A percentile compares a stretch with the other conserved stretches of the same genome.
Conservation (phyloP, 768 basidiomycete genomes). For the Sarcodon aspratus region DNA sequence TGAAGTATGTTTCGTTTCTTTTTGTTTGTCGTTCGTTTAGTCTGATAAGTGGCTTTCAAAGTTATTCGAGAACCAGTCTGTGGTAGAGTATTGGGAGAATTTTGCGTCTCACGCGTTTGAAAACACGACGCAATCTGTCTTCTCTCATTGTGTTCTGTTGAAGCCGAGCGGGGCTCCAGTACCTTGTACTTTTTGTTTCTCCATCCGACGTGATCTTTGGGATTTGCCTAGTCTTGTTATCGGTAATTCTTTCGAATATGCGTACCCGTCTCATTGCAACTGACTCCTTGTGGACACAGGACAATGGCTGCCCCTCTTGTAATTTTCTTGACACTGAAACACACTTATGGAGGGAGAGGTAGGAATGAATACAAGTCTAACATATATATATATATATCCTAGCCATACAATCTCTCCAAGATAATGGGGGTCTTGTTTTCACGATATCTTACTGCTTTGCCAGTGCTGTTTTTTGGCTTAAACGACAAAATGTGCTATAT, state of each 20-base stretch:
- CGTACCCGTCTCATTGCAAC: neutral
- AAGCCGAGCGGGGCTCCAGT: conserved; percentile 79
- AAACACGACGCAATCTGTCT: conserved; percentile 92
- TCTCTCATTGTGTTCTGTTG: conserved; percentile 82
- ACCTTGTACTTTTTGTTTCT: conserved; percentile 91
- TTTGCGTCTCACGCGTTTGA: conserved; percentile 97
- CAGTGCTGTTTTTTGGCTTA: no score
- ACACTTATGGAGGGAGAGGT: no score
- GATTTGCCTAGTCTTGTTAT: conserved; percentile 85
- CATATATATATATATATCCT: no score
- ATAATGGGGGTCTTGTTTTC: no score
- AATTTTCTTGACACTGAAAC: conserved; percentile 7
- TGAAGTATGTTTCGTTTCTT: conserved; percentile 25
- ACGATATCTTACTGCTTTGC: no score
- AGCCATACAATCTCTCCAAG: no score
- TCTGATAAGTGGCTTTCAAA: conserved; percentile 15
- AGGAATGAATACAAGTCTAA: no score
- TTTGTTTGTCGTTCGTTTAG: neutral
- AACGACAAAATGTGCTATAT: no score
- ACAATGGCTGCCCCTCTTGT: conserved; percentile 81
- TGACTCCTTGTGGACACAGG: conserved; percentile 28
- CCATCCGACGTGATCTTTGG: conserved; percentile 86
- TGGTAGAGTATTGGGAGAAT: conserved; percentile 93
- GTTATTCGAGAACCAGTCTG: conserved; percentile 93
- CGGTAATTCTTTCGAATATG: conserved; percentile 31